Evolutionary conservation across 192 early-diverging fungal species (phyloP), one percentile per base, ranked within the genome.

Genomic region (Hyaloraphidium curvatum): DNA sequence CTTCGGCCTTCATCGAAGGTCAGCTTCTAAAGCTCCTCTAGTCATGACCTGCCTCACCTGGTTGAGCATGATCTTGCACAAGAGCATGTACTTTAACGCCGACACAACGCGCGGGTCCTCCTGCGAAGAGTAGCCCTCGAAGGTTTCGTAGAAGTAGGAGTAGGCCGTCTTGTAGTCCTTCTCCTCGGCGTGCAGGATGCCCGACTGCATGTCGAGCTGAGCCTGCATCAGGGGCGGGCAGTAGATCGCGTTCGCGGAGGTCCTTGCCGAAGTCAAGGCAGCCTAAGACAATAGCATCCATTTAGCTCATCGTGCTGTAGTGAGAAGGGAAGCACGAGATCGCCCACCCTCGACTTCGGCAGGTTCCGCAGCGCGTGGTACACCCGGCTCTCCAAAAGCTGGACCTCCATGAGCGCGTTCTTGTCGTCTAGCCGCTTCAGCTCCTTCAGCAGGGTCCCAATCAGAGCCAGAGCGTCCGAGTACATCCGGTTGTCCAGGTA

Each of bases 61-160:
- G 71, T 91, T 92, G 31, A 92, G 74, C 95, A 99, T 99, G 58
- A 99, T 87, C 64, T 99, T 97, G 77, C 91, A 97, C 39, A 99
- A 73, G 40, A 99, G 65, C 90, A 99, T 90, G 71, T 97, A 99
- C 62, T 93, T 92, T 56, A 99, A 73, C 2, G 87, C 91, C 52
- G 82, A 73, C 9, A 97, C 76, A 40, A 88, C 91, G 40, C 79
- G 75, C 30, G 80, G 60, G 60, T 93, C 88, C 26, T 91, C 90
- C 57, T 89, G 77, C n/a, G 76, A 76, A 4, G 89, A 78, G 58
- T 81, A 89, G 2, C 87, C 89, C 60, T 99, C 95, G 59, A 97
- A 74, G 2, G 91, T 90, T 66, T 99, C 95, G 58, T 90, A 97
- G 70, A 99, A 99, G 75, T 97, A 99, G 40, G 92, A 97, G 62